These are phyloP conservation scores for Monilinia vaccinii-corymbosi DNA, from an alignment of 2,329 filamentous ascomycete species.

Conservation along the genomic window DNA sequence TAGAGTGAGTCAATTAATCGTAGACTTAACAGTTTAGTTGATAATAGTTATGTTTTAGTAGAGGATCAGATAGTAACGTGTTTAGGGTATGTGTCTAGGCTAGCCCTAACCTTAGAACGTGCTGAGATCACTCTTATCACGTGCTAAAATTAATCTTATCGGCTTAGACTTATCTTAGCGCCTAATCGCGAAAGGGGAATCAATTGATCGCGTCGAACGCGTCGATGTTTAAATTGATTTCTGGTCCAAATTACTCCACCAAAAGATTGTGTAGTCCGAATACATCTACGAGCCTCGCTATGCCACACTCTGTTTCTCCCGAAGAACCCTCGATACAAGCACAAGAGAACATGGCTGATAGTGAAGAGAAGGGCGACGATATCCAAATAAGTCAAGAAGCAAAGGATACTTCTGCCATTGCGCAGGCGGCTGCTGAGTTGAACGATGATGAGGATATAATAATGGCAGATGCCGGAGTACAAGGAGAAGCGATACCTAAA, in stretches of 20 bases:
- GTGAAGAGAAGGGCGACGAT: constrained; percentile 26
- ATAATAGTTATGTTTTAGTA: too few relatives aligned
- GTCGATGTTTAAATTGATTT: constrained; percentile 6
- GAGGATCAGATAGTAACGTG: too few relatives aligned
- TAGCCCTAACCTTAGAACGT: too few relatives aligned
- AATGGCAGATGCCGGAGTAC: constrained; percentile 19
- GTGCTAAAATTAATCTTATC: background rate
- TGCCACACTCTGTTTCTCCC: constrained; percentile 38
- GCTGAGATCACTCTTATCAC: too few relatives aligned
- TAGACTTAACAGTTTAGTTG: too few relatives aligned
- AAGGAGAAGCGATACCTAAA: constrained; percentile 9
- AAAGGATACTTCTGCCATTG: constrained; percentile 8
- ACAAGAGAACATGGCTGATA: constrained; percentile 30
- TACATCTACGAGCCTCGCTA: constrained; percentile 18
- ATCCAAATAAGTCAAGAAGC: constrained; percentile 8
- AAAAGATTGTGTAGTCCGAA: background rate
- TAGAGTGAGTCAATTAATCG: too few relatives aligned
- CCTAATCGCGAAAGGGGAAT: background rate
- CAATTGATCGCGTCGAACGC: constrained; percentile 3
- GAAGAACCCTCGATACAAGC: constrained; percentile 28
- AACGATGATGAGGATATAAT: constrained; percentile 21
- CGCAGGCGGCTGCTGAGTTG: constrained; percentile 10
- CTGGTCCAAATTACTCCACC: background rate
- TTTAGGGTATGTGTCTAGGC: too few relatives aligned
- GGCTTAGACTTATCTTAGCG: constrained; percentile 11